Evolutionary conservation across 2,329 filamentous ascomycete genomes (phyloP).

Genomic region (Thielaviopsis euricoi): DNA sequence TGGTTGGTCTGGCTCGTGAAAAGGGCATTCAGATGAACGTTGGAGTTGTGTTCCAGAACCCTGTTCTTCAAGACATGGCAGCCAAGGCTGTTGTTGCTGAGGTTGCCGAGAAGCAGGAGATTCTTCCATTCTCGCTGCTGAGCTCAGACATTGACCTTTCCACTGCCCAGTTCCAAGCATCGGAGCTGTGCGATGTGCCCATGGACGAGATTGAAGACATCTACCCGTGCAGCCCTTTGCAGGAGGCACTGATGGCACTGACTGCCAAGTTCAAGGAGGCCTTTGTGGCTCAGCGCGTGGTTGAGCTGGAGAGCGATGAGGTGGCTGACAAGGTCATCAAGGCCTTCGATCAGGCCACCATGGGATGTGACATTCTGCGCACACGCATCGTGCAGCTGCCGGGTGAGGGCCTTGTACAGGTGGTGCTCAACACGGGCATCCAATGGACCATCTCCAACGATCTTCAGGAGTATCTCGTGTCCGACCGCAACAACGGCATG

Average conservation of each 20-base stretch:
- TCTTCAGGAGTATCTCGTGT: conserved; percentile 24
- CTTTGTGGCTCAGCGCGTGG: conserved; percentile 34
- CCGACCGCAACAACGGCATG: conserved; percentile 25
- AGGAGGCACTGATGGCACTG: conserved; percentile 37
- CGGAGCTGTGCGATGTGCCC: conserved; percentile 24
- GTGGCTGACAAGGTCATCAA: conserved; percentile 23
- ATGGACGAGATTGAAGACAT: conserved; percentile 27
- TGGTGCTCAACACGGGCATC: conserved; percentile 26
- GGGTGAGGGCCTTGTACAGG: conserved; percentile 28
- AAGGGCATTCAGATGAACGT: conserved; percentile 26
- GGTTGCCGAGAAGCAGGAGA: conserved; percentile 15
- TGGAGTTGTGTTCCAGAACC: conserved; percentile 28
- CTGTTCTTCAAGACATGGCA: conserved; percentile 28
- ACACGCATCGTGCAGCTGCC: conserved; percentile 32
- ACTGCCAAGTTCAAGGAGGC: conserved; percentile 33
- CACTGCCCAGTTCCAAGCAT: conserved; percentile 22
- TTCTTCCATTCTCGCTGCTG: conserved; percentile 25
- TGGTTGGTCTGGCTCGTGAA: conserved; percentile 27
- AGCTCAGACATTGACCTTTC: conserved; percentile 16
- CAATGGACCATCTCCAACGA: conserved; percentile 20
- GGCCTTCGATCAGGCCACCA: conserved; percentile 25
- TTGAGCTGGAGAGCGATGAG: conserved; percentile 21
- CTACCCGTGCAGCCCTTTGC: conserved; percentile 37
- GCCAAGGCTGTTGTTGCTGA: conserved; percentile 15
- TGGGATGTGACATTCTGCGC: conserved; percentile 26